Conservation (phyloP, 768 basidiomycete genomes). For the Phlebiopsis gigantea region DNA sequence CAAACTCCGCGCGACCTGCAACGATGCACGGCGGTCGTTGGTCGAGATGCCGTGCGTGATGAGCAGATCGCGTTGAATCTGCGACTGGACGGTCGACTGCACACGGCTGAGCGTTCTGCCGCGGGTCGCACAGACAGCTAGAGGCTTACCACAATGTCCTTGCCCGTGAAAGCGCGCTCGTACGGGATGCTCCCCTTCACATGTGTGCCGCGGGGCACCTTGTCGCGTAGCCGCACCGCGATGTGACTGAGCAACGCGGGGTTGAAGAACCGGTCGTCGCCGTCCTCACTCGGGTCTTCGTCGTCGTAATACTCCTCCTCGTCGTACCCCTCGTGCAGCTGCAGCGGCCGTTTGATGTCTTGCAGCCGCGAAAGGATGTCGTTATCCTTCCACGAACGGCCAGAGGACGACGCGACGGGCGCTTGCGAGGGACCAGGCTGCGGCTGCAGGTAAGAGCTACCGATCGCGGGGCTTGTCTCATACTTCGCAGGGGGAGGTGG, state of each 20-base stretch:
- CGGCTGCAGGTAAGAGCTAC: constrained; percentile 11
- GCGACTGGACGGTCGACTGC: constrained; percentile 83
- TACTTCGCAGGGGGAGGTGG: constrained; percentile 11
- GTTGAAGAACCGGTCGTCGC: constrained; percentile 79
- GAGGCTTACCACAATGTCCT: constrained; percentile 80
- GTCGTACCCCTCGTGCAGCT: constrained; percentile 40
- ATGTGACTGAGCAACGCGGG: constrained; percentile 84
- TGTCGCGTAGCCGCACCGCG: constrained; percentile 84
- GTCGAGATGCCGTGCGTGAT: constrained; percentile 69
- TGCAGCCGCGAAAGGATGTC: constrained; percentile 23
- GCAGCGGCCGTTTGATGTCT: constrained; percentile 33
- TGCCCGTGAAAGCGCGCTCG: constrained; percentile 87
- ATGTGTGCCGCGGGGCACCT: constrained; percentile 81
- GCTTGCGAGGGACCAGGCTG: constrained; percentile 29
- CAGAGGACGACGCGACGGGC: constrained; percentile 16
- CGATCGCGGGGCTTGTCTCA: constrained; percentile 1
- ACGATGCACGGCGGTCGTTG: constrained; percentile 75
- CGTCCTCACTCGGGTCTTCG: constrained; percentile 37
- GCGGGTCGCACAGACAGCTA: neutral
- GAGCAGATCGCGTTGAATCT: constrained; percentile 80
- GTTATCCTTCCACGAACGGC: constrained; percentile 19
- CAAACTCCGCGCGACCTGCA: constrained; percentile 84
- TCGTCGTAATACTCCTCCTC: constrained; percentile 55
- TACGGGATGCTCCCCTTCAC: constrained; percentile 93
- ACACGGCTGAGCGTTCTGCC: constrained; percentile 7